These are phyloP conservation scores for Citrullus colocynthis DNA, from an alignment of 306 rosid genomes.

Conservation along the genomic window DNA sequence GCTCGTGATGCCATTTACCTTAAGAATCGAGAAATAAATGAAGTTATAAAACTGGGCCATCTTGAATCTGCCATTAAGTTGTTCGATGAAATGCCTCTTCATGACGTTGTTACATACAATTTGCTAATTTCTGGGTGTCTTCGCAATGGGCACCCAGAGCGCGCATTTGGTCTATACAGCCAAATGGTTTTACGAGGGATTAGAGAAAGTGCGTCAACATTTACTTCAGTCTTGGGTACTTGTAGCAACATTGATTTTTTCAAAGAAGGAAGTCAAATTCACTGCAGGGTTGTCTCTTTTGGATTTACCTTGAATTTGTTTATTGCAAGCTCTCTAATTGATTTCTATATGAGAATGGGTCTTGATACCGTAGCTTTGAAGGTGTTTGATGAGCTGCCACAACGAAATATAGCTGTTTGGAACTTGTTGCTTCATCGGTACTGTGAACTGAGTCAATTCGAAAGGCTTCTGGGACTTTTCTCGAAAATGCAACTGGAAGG, in stretches of 20 bases:
- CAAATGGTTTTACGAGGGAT: constrained; percentile 46
- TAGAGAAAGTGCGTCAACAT: constrained; percentile 42
- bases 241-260: constrained; percentile 31
- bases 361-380: constrained; percentile 25
- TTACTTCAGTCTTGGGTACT: constrained; percentile 36
- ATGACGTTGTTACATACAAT: constrained; percentile 63
- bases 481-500: constrained; percentile 41
- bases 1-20: constrained; percentile 20
- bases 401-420: constrained; percentile 45
- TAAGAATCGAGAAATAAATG: constrained; percentile 35
- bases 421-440: constrained; percentile 52
- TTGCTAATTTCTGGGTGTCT: constrained; percentile 46
- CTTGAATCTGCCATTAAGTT: constrained; percentile 28
- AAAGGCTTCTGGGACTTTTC: constrained; percentile 22
- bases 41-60: constrained; percentile 25
- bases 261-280: constrained; percentile 53
- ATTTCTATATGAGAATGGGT: constrained; percentile 39
- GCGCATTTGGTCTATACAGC: constrained; percentile 34
- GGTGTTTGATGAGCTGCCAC: constrained; percentile 61
- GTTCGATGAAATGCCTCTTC: constrained; percentile 42
- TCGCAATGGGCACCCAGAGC: constrained; percentile 18
- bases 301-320: constrained; percentile 41
- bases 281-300: constrained; percentile 49
- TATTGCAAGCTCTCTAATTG: constrained; percentile 47
- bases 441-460: constrained; percentile 31